phyloP scores from a whole-genome alignment of 129 eudicot species.

The Artemisia argyi region DNA sequence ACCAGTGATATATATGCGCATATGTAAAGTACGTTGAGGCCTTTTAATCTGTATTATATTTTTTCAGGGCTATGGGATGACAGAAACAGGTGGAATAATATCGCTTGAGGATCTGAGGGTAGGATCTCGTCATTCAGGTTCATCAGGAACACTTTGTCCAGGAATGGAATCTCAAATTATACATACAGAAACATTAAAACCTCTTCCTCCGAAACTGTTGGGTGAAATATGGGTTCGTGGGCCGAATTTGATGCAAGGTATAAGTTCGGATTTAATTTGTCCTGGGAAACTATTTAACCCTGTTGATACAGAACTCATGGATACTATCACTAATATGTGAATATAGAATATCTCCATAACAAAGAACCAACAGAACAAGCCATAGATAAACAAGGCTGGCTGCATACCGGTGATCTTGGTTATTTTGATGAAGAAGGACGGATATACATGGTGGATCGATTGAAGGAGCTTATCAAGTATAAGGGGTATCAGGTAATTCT shows the following conservation, averaged over 20 bases:
- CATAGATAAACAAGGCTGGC: constrained; percentile 83
- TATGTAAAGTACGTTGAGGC: too few species aligned
- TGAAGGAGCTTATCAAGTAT: constrained; percentile 92
- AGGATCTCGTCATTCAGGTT: constrained; percentile 53
- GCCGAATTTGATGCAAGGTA: constrained; percentile 82
- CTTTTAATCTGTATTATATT: neutral
- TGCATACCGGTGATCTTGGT: constrained; percentile 93
- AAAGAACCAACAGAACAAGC: constrained; percentile 75
- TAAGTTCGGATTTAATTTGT: too few species aligned
- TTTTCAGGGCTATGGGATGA: constrained; percentile 48
- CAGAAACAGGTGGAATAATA: constrained; percentile 60
- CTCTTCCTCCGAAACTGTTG: constrained; percentile 67
- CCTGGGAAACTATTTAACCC: neutral
- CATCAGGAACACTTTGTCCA: constrained; percentile 62
- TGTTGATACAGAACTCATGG: neutral
- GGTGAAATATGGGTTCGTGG: constrained; percentile 92
- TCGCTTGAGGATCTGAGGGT: constrained; percentile 45
- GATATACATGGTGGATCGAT: constrained; percentile 75
- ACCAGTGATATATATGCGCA: too few species aligned
- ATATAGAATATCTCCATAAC: constrained; percentile 74
- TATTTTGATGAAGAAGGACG: constrained; percentile 87
- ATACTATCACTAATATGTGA: neutral
- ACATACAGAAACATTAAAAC: constrained; percentile 58
- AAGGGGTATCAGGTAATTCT: constrained; percentile 82
- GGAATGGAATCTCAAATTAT: constrained; percentile 69